Evolutionary conservation across 169 alveolate genomes (phyloP).

Genomic region (Theileria parva): DNA sequence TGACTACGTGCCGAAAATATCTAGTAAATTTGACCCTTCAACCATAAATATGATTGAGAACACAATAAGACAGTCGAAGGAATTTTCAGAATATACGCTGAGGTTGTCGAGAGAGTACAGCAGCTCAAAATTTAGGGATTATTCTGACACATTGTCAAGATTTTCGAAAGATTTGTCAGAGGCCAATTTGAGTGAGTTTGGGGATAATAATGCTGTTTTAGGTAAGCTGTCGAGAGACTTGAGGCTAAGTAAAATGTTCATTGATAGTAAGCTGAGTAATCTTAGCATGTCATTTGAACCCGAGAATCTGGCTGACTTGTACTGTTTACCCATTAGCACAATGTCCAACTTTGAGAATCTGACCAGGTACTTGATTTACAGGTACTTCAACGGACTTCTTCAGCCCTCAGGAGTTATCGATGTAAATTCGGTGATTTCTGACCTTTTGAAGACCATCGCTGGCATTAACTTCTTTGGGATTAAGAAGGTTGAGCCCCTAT

Average conservation of each 20-base stretch:
- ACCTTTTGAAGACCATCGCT: not conserved
- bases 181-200: not conserved
- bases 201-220: not conserved
- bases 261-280: constrained; percentile 5
- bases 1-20: constrained; percentile 15
- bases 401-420: constrained; percentile 10
- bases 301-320: not conserved
- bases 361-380: not conserved
- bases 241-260: constrained; percentile 12
- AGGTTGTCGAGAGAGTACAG: not conserved
- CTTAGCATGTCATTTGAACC: not conserved
- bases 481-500: constrained; percentile 11
- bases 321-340: constrained; percentile 6
- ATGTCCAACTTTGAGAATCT: not conserved
- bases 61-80: not conserved
- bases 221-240: not conserved
- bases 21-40: not conserved
- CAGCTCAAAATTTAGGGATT: not conserved
- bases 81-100: not conserved
- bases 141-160: not conserved
- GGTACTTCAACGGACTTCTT: constrained; percentile 6
- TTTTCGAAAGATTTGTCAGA: not conserved
- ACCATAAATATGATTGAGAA: not conserved
- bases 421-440: not conserved
- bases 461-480: not conserved